Conservation (phyloP, 192 early-diverging fungal species). For the Bifiguratus adelaidae region DNA sequence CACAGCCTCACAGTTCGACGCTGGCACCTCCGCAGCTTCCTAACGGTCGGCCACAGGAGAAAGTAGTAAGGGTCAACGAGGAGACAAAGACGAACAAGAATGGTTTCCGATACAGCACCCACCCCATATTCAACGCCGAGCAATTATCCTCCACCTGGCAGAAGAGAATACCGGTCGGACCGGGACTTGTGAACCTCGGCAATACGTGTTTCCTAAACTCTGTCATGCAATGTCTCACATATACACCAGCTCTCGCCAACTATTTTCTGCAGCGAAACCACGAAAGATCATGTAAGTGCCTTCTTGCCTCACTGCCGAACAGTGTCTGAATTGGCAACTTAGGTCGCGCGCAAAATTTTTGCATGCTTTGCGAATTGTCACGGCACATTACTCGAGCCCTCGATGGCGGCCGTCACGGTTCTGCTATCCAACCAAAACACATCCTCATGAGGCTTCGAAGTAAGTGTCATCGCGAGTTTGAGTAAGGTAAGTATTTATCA, state of each 20-base stretch:
- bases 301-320: neutral
- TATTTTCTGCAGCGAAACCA: constrained; percentile 51
- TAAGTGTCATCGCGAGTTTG: constrained; percentile 10
- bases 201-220: constrained; percentile 81
- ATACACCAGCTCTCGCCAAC: constrained; percentile 63
- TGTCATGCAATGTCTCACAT: constrained; percentile 65
- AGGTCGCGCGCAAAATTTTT: constrained; percentile 43
- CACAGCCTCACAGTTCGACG: too few relatives aligned
- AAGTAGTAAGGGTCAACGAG: too few relatives aligned
- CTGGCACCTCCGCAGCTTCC: too few relatives aligned
- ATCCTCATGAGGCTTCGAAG: constrained; percentile 55
- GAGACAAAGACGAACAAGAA: too few relatives aligned
- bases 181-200: constrained; percentile 59
- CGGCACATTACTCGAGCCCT: constrained; percentile 49
- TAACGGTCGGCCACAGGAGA: too few relatives aligned
- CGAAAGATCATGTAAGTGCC: constrained; percentile 41
- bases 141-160: constrained; percentile 44
- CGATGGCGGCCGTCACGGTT: constrained; percentile 20
- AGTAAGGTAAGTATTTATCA: neutral
- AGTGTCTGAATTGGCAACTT: neutral
- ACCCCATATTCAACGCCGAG: constrained; percentile 46
- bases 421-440: constrained; percentile 48
- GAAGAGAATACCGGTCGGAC: constrained; percentile 42
- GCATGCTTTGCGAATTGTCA: constrained; percentile 67
- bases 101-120: constrained; percentile 22